Percentiles rank a stretch among this genome's conserved stretches.
These are phyloP conservation scores for Paecilomyces dactylethromorphus DNA, from an alignment of 2,329 filamentous ascomycete species.

Conservation along the genomic window DNA sequence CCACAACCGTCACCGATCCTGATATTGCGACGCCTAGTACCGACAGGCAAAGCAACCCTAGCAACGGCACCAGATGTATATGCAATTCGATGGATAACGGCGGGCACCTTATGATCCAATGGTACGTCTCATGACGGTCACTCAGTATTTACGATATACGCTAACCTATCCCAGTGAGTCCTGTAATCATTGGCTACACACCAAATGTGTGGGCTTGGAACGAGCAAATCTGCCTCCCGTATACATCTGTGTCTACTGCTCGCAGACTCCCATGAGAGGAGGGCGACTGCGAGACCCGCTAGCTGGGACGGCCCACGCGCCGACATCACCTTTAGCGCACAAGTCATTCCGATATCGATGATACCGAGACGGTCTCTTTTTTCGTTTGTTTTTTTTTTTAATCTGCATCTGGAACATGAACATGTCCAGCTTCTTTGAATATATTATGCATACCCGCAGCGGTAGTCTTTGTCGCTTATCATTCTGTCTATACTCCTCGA, in stretches of 20 bases:
- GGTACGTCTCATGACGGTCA: slow-evolving; percentile 26
- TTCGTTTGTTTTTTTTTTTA: neutral
- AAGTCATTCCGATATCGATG: slow-evolving; percentile 34
- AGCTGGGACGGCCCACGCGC: slow-evolving; percentile 21
- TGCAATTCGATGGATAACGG: slow-evolving; percentile 50
- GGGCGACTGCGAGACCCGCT: slow-evolving; percentile 30
- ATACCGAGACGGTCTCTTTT: slow-evolving; percentile 1
- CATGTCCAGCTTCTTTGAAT: neutral
- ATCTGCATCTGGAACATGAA: neutral
- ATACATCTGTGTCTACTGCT: slow-evolving; percentile 48
- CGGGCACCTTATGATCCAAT: slow-evolving; percentile 55
- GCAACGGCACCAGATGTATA: slow-evolving; percentile 51
- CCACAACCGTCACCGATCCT: slow-evolving; percentile 45
- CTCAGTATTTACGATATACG: neutral
- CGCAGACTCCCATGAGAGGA: slow-evolving; percentile 34
- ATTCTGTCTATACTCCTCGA: neutral
- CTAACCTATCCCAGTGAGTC: slow-evolving; percentile 41
- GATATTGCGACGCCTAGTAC: slow-evolving; percentile 48
- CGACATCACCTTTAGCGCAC: slow-evolving; percentile 35
- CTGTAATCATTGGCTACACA: slow-evolving; percentile 58
- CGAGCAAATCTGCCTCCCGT: slow-evolving; percentile 39
- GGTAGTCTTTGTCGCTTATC: neutral
- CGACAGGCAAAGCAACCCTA: slow-evolving; percentile 46
- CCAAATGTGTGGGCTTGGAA: slow-evolving; percentile 51
- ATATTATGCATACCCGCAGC: neutral